These are phyloP conservation scores for Zelonia costaricensis DNA, from an alignment of 208 protist genomes.

Conservation along the genomic window DNA sequence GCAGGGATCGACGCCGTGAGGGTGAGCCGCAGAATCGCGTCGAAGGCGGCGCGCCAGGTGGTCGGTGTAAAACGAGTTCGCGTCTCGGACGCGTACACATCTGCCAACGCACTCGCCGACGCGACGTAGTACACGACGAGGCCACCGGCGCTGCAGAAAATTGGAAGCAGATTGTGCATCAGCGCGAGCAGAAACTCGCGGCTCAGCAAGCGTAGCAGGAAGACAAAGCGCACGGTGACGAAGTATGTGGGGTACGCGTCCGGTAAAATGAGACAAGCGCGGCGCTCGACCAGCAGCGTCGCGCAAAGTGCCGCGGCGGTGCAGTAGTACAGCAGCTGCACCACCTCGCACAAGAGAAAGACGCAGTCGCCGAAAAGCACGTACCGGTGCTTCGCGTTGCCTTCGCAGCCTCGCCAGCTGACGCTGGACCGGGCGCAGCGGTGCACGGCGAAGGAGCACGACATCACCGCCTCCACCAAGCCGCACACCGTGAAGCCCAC, in stretches of 20 bases:
- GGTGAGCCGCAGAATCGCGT: slow-evolving; percentile 46
- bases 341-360: slow-evolving; percentile 55
- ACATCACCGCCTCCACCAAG: slow-evolving; percentile 40
- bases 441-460: slow-evolving; percentile 52
- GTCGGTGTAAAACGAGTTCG: slow-evolving; percentile 16
- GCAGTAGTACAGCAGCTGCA: slow-evolving; percentile 71
- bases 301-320: slow-evolving; percentile 43
- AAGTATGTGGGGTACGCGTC: slow-evolving; percentile 61
- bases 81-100: slow-evolving; percentile 32
- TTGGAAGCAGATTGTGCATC: slow-evolving; percentile 20
- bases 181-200: slow-evolving; percentile 57
- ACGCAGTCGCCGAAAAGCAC: slow-evolving; percentile 56
- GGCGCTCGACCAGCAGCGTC: slow-evolving; percentile 52
- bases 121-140: slow-evolving; percentile 61
- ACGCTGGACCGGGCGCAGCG: slow-evolving; percentile 38
- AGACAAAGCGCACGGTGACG: slow-evolving; percentile 61
- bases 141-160: slow-evolving; percentile 29
- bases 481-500: slow-evolving; percentile 52
- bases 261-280: slow-evolving; percentile 44
- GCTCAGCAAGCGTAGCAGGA: slow-evolving; percentile 63
- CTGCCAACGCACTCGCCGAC: slow-evolving; percentile 54
- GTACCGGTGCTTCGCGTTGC: slow-evolving; percentile 23
- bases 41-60: slow-evolving; percentile 51
- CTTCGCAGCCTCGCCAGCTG: slow-evolving; percentile 19
- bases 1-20: slow-evolving; percentile 53